phyloP scores from a whole-genome alignment of 352 stramenopile genomes.

The Discostella stelligera region DNA sequence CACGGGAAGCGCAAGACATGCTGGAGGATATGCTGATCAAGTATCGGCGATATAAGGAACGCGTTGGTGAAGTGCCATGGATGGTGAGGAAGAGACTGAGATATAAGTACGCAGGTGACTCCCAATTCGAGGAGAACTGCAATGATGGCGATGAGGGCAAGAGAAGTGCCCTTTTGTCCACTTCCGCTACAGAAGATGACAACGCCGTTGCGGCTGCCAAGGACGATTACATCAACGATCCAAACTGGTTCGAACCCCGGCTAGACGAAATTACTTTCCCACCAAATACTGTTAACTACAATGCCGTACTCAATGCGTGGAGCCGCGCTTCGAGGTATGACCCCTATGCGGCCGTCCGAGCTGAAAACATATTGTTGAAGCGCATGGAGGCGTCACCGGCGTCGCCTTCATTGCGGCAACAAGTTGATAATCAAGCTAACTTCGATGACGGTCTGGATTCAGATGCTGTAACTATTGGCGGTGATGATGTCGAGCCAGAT shows the following conservation, averaged over 20 bases:
- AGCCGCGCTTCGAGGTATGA: conserved; percentile 50
- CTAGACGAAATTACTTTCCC: conserved; percentile 51
- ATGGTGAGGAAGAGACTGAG: neutral
- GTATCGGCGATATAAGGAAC: conserved; percentile 40
- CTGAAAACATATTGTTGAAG: conserved; percentile 47
- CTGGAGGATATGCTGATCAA: conserved; percentile 50
- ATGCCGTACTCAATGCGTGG: conserved; percentile 69
- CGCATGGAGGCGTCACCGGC: conserved; percentile 36
- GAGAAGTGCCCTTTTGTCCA: neutral
- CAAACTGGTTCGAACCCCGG: conserved; percentile 50
- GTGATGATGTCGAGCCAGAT: conserved; percentile 66
- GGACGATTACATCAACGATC: conserved; percentile 12
- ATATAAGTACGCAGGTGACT: conserved; percentile 1
- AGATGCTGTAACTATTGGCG: conserved; percentile 30
- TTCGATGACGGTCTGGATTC: conserved; percentile 1
- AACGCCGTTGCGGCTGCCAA: neutral
- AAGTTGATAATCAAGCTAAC: neutral
- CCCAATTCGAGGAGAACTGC: conserved; percentile 13
- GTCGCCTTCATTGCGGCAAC: neutral
- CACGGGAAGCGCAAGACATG: conserved; percentile 54
- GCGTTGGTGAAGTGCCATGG: conserved; percentile 20
- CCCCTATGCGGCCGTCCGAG: conserved; percentile 28
- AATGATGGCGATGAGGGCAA: neutral
- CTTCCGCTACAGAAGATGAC: neutral
- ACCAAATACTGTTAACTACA: conserved; percentile 74